These are phyloP conservation scores for Amanita jacksonii DNA, from an alignment of 768 basidiomycete genomes.

Conservation along the genomic window DNA sequence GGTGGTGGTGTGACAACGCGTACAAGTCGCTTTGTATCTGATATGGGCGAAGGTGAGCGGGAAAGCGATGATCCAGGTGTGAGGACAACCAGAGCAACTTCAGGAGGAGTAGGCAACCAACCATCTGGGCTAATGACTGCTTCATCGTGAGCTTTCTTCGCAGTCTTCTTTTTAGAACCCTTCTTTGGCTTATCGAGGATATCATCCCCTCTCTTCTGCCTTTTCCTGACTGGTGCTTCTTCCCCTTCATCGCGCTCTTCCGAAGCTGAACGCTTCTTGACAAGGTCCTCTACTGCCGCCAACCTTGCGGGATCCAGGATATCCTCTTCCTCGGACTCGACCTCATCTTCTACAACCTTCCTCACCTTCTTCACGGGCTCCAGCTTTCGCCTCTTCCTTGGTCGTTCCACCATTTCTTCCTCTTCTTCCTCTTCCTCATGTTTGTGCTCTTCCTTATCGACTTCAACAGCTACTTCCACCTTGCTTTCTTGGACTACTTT, in stretches of 20 bases:
- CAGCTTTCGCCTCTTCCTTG: constrained; percentile 52
- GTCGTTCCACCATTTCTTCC: constrained; percentile 33
- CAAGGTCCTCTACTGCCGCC: constrained; percentile 20
- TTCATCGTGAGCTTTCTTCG: constrained; percentile 25
- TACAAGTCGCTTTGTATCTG: constrained; percentile 23
- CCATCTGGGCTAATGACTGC: constrained; percentile 43
- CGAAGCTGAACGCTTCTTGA: constrained; percentile 35
- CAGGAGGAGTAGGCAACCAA: constrained; percentile 38
- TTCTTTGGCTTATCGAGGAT: constrained; percentile 31
- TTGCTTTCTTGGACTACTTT: constrained; percentile 25
- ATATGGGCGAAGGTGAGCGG: constrained; percentile 37
- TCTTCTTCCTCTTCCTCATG: constrained; percentile 21
- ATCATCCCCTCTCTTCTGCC: constrained; percentile 23
- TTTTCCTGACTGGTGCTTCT: constrained; percentile 38
- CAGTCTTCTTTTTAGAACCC: constrained; percentile 26
- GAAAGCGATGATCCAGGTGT: constrained; percentile 43
- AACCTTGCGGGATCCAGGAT: constrained; percentile 18
- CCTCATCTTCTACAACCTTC: constrained; percentile 26
- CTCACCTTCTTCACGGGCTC: constrained; percentile 27
- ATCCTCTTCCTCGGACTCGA: constrained; percentile 58
- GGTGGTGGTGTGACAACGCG: constrained; percentile 28
- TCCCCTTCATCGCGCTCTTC: constrained; percentile 29
- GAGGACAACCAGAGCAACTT: constrained; percentile 37
- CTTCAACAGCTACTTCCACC: constrained; percentile 27
- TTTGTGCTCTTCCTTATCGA: constrained; percentile 22